Percentiles rank a stretch among this genome's conserved stretches.
Evolutionary conservation across 495 filamentous ascomycete genomes (phyloP).

Genomic region (Diplogelasinospora grovesii): DNA sequence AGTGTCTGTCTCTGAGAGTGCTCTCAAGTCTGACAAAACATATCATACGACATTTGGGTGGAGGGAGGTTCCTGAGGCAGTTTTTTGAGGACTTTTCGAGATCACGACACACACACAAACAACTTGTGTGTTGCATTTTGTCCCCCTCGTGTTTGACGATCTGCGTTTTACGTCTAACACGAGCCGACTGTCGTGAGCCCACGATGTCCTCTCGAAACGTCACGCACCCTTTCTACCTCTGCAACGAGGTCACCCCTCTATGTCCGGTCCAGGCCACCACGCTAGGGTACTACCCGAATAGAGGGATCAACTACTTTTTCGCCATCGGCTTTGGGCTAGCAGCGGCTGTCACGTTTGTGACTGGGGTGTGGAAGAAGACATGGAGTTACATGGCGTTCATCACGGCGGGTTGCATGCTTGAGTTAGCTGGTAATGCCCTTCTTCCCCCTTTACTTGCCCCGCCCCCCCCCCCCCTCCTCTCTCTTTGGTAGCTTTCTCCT

Average conservation of each 20-base stretch:
- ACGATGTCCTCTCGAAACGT: not conserved
- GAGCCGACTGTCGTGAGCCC: not conserved
- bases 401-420: conserved; percentile 36
- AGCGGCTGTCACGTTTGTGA: conserved; percentile 36
- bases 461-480: not conserved
- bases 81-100: too few relatives aligned
- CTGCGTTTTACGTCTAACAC: not conserved
- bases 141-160: not conserved
- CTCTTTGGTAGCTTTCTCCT: too few relatives aligned
- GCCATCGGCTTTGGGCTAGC: conserved; percentile 48
- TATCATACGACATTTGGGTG: too few relatives aligned
- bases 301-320: conserved; percentile 58
- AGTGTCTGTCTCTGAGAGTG: too few relatives aligned
- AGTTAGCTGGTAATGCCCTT: conserved; percentile 29
- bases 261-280: conserved; percentile 58
- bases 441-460: not conserved
- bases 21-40: too few relatives aligned
- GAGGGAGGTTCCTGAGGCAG: too few relatives aligned
- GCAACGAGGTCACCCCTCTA: conserved; percentile 37
- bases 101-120: too few relatives aligned
- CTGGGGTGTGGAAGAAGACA: conserved; percentile 52
- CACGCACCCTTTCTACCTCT: conserved; percentile 23
- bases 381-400: conserved; percentile 55
- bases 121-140: too few relatives aligned
- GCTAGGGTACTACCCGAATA: conserved; percentile 61